Base-by-base conservation (phyloP, 345 rosid genomes). In the Gossypium anomalum region DNA sequence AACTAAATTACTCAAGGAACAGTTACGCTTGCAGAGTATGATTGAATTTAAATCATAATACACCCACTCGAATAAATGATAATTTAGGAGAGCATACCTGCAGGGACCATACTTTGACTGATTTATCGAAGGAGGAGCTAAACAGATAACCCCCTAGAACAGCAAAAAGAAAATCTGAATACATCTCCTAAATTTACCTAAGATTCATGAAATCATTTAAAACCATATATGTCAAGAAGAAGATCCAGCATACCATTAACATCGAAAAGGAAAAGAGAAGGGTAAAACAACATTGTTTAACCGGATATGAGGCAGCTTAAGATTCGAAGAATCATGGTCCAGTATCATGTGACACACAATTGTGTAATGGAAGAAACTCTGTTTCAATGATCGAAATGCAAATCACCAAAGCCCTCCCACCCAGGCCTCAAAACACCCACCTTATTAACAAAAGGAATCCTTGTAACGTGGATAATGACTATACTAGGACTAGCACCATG, bases 51-150 rank as follows among this genome's bases (percentile, higher is more conserved):
- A 70, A 65, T 29, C 47, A 48, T 15, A 23, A 15, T 7, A 65
- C 17, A 22, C 56, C 34, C 48, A 60, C 71, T 47, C 59, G 11
- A 69, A 66, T 25, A 51, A 57, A 71, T 67, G 71, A 45, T 60
- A 34, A 41, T 57, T 61, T 70, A 56, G 16, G 20, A 73, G 76
- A 43, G 6, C 52, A 41, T 87, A 94, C 98, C 97, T 92, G 87
- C 75, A 92, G 76, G 70, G 97, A 92, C 98, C 98, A 94, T 25
- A 91, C 76, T n/a, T 70, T 85, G 78, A 94, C 86, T 43, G 88
- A 80, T 85, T 83, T 94, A 82, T 94, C 97, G 78, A 86, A 86
- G 3, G 97, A 92, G 61, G 92, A 88, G 93, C 97, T 92, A 76
- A 89, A 88, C 76, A 94, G 82, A 80, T 85, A 92, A 22, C 88